Evolutionary conservation across 192 early-diverging fungal genomes (phyloP).

Genomic region (Linnemannia hyalina): DNA sequence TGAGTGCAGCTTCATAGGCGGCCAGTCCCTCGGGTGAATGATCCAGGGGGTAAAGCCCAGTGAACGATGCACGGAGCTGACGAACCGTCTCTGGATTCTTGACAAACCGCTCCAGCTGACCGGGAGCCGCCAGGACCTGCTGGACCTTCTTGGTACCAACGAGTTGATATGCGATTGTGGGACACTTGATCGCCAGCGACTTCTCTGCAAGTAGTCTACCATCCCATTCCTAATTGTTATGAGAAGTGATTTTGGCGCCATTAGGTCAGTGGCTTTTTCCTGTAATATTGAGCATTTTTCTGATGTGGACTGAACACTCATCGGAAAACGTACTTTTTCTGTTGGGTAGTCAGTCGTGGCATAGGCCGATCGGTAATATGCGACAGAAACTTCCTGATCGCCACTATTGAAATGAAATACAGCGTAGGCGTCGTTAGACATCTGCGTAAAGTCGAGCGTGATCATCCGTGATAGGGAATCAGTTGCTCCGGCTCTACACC

Average conservation of each 20-base stretch:
- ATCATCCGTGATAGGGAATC: too few relatives aligned
- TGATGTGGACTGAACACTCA: background rate
- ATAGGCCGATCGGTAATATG: conserved; percentile 94
- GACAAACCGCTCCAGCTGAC: conserved; percentile 84
- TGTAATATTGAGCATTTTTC: background rate
- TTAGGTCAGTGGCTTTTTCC: background rate
- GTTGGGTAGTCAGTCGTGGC: conserved; percentile 88
- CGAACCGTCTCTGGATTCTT: conserved; percentile 60
- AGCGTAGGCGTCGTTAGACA: background rate
- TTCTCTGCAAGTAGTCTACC: conserved; percentile 87
- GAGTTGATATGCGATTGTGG: conserved; percentile 91
- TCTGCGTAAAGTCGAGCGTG: too few relatives aligned
- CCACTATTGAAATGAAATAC: conserved; percentile 58
- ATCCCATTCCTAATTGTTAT: conserved; percentile 83
- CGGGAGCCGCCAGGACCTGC: conserved; percentile 87
- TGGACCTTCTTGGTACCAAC: conserved; percentile 98
- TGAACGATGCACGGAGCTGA: conserved; percentile 81
- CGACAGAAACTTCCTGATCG: conserved; percentile 83
- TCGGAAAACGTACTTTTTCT: conserved; percentile 63
- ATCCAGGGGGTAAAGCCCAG: conserved; percentile 93
- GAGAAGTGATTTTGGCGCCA: background rate
- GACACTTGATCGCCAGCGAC: conserved; percentile 89
- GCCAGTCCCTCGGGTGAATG: conserved; percentile 68
- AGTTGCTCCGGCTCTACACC: background rate
- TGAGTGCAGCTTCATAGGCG: conserved; percentile 76